These are phyloP conservation scores for Hypoxylon lienhwacheense DNA, from an alignment of 495 filamentous ascomycete genomes.

Conservation along the genomic window DNA sequence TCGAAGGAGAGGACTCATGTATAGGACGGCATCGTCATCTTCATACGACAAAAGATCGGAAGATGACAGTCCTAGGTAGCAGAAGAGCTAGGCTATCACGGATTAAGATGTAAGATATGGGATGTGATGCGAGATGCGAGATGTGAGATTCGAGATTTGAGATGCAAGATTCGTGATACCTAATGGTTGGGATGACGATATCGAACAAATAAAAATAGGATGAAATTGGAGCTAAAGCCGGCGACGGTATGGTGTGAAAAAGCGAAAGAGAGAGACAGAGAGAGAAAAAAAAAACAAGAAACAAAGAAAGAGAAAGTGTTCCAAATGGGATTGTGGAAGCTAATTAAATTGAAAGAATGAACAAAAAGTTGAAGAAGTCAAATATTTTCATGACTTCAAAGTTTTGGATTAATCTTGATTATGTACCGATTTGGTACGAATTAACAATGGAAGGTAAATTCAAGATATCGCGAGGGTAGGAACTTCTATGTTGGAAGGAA, in stretches of 20 bases:
- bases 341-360: neutral
- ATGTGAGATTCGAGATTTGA: too few relatives aligned
- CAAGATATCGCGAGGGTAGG: slow-evolving; percentile 11
- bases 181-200: slow-evolving; percentile 13
- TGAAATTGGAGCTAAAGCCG: slow-evolving; percentile 7
- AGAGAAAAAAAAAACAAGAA: too few relatives aligned
- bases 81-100: neutral
- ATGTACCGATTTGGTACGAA: too few relatives aligned
- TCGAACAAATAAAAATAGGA: slow-evolving; percentile 2
- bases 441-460: slow-evolving; percentile 12
- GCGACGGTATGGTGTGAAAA: slow-evolving; percentile 1
- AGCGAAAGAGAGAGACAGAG: too few relatives aligned
- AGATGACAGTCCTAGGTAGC: slow-evolving; percentile 3
- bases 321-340: too few relatives aligned
- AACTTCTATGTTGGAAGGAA: slow-evolving; percentile 5
- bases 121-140: too few relatives aligned
- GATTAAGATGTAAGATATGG: too few relatives aligned
- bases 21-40: slow-evolving; percentile 26
- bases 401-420: too few relatives aligned
- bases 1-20: slow-evolving; percentile 40
- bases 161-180: neutral
- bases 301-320: too few relatives aligned
- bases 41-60: slow-evolving; percentile 11
- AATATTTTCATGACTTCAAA: too few relatives aligned
- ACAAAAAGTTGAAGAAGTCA: too few relatives aligned